Percentiles rank a stretch among this genome's conserved stretches.
Evolutionary conservation across 2,329 filamentous ascomycete species (phyloP).

Genomic region (Stachybotrys echinatus): DNA sequence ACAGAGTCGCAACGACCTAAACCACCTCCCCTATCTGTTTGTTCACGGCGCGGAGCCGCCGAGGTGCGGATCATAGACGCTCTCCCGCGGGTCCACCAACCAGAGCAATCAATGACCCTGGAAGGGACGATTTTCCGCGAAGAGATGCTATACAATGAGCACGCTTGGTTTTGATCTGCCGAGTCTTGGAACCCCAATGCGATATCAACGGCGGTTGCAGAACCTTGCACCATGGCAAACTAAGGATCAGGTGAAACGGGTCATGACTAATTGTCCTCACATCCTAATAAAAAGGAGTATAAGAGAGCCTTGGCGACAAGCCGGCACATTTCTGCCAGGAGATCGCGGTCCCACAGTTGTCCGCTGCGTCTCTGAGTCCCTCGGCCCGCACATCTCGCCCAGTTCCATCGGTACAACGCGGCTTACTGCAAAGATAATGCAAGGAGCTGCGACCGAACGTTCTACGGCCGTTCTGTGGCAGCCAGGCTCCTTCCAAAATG

Average conservation of each 20-base stretch:
- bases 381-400: not conserved
- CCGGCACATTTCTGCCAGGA: not conserved
- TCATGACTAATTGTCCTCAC: not conserved
- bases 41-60: not conserved
- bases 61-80: not conserved
- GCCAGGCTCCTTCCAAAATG: not conserved
- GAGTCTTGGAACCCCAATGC: too few species aligned
- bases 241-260: not conserved
- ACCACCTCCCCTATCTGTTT: not conserved
- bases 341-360: not conserved
- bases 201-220: too few species aligned
- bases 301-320: not conserved
- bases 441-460: not conserved
- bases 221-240: too few species aligned
- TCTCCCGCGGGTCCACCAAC: not conserved
- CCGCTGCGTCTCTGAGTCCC: not conserved
- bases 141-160: too few species aligned
- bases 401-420: not conserved
- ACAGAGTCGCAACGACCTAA: not conserved
- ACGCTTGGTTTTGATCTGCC: too few species aligned
- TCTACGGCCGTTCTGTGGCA: not conserved
- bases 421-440: not conserved
- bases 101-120: too few species aligned
- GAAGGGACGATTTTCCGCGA: too few species aligned
- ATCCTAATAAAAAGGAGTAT: not conserved